Percentiles rank a stretch among this genome's conserved stretches.
Conservation (phyloP, 805 yeast species). For the Dipodascus albidus region DNA sequence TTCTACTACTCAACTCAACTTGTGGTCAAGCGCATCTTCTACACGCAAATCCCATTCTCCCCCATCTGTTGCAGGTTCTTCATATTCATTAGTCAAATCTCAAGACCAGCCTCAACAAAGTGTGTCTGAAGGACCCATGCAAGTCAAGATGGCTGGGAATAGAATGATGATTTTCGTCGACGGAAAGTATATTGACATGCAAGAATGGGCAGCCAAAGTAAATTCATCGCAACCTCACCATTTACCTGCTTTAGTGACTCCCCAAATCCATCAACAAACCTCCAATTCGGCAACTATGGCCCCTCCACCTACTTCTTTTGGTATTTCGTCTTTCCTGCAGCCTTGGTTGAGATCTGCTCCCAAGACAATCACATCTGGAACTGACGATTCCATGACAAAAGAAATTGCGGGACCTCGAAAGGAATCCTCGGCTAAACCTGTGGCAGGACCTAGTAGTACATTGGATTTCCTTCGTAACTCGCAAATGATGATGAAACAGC, state of each 20-base stretch:
- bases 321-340: background rate
- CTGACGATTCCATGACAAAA: background rate
- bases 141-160: constrained; percentile 17
- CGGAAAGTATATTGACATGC: constrained; percentile 18
- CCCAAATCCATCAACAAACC: background rate
- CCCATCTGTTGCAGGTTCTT: background rate
- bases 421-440: background rate
- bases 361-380: background rate
- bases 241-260: background rate
- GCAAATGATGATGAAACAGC: background rate
- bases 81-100: background rate
- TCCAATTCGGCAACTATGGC: background rate
- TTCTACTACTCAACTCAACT: background rate
- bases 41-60: background rate
- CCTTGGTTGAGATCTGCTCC: background rate
- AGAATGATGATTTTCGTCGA: constrained; percentile 18
- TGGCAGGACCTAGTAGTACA: background rate
- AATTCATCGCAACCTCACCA: background rate
- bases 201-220: constrained; percentile 18
- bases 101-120: background rate
- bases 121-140: constrained; percentile 4
- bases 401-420: background rate
- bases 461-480: background rate
- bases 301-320: background rate
- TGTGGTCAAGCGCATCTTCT: background rate